Evolutionary conservation across 2,329 filamentous ascomycete genomes (phyloP), one percentile per base, ranked within the genome.

Genomic region (Pseudogymnoascus sp.): DNA sequence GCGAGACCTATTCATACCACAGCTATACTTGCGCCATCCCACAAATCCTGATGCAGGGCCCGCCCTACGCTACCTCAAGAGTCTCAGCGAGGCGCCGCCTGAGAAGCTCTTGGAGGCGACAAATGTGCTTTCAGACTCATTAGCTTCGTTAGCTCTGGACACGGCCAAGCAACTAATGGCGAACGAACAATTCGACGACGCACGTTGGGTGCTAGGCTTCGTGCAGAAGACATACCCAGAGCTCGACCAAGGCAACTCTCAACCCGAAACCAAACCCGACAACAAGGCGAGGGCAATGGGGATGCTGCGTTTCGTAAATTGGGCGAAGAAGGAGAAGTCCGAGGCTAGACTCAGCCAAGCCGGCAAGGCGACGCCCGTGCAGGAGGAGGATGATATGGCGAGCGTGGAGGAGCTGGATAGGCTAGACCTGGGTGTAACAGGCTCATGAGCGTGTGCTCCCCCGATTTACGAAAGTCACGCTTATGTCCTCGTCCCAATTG

Each of bases 301-400:
- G 59, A 43, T 72, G 19, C 61, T 73, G 31, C 68, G 69, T 70
- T 43, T 62, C 65, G 16, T 68, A 46, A 66, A 14, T 22, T 26
- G 41, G 35, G 12, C 12, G 35, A 43, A 43, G 35, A 40, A 16
- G 59, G 16, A 28, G 37, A 19, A 38, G 40, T 24, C 31, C 11
- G 16, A 11, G 10, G 14, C 16, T n/a, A 41, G 31, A 11, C 28
- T 38, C 4, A 53, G 40, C 11, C 37, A 60, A 76, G 79, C 12
- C 85, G 85, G 59, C 86, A 88, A 68, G 85, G 88, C 71, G 2
- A 59, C 16, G n/a, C 4, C 31, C 16, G 11, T 67, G 68, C 37
- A 66, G 66, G 56, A 70, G 26, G 37, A 61, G 40, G 38, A 31
- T 40, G 60, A 59, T 35, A 38, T 35, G 7, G 56, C 31, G 35